phyloP scores from a whole-genome alignment of 1,139 yeast genomes.

The Petasospora fabianii region DNA sequence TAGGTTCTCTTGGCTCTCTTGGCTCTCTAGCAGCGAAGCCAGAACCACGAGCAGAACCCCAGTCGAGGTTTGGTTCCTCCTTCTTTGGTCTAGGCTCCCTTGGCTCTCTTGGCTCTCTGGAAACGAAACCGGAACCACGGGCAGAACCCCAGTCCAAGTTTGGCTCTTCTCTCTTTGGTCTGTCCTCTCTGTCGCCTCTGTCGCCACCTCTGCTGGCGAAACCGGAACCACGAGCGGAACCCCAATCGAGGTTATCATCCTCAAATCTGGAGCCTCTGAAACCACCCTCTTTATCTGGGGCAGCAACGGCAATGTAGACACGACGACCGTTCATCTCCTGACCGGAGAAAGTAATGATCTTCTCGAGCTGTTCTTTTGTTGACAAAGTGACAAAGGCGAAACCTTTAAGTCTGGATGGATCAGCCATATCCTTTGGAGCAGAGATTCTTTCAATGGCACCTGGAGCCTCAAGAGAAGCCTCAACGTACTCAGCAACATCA shows the following conservation, averaged over 20 bases:
- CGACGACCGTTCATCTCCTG: conserved; percentile 70
- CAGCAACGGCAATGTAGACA: conserved; percentile 85
- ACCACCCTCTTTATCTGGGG: conserved; percentile 62
- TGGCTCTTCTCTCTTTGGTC: conserved; percentile 39
- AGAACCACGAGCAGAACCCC: conserved; percentile 35
- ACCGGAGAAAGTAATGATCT: conserved; percentile 63
- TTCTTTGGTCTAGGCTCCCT: conserved; percentile 33
- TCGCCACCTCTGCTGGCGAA: conserved; percentile 27
- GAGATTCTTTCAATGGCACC: conserved; percentile 51
- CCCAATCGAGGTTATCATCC: conserved; percentile 48
- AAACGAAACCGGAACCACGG: conserved; percentile 4
- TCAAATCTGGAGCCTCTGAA: conserved; percentile 34
- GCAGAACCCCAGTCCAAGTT: conserved; percentile 42
- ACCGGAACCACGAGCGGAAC: conserved; percentile 30
- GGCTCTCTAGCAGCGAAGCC: conserved; percentile 24
- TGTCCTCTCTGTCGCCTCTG: conserved; percentile 26
- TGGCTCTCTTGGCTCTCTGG: conserved; percentile 30
- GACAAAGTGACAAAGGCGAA: conserved; percentile 83
- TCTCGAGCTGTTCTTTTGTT: conserved; percentile 63
- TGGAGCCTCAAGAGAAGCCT: conserved; percentile 55
- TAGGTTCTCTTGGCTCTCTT: conserved; percentile 32
- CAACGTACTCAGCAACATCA: conserved; percentile 63
- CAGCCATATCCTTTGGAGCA: conserved; percentile 65
- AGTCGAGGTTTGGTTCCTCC: conserved; percentile 44
- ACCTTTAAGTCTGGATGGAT: conserved; percentile 68